These are phyloP conservation scores for Candida neerlandica DNA, from an alignment of 1,139 yeast genomes.

Conservation along the genomic window DNA sequence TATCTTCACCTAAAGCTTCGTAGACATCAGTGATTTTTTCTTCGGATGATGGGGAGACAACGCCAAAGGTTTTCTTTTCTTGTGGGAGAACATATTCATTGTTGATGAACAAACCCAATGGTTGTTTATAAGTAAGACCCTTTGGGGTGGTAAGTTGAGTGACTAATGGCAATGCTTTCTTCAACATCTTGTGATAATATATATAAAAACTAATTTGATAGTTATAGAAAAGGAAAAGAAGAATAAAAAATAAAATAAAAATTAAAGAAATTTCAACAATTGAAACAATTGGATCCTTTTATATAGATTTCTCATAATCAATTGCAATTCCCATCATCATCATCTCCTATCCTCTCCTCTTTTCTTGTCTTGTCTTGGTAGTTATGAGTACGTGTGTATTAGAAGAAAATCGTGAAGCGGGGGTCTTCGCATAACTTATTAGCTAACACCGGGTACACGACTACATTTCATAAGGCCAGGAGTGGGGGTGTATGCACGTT, in stretches of 20 bases:
- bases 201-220: not conserved
- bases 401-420: not conserved
- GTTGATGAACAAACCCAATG: conserved; percentile 70
- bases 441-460: conserved; percentile 1
- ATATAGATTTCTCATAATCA: not conserved
- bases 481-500: conserved; percentile 1
- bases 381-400: no score
- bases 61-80: conserved; percentile 59
- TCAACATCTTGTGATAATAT: conserved; percentile 3
- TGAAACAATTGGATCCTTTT: not conserved
- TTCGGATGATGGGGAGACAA: conserved; percentile 68
- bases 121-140: conserved; percentile 42
- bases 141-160: conserved; percentile 61
- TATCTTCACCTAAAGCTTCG: conserved; percentile 68
- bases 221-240: not conserved
- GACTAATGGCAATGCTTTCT: conserved; percentile 37
- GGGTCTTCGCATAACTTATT: not conserved
- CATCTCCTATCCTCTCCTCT: no score
- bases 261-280: not conserved
- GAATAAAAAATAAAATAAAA: not conserved
- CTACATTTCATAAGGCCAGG: not conserved
- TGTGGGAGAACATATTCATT: conserved; percentile 44
- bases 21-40: conserved; percentile 65
- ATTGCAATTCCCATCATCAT: not conserved
- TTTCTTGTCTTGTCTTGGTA: no score